Base-by-base conservation (phyloP, 805 yeast species). In the Dipodascopsis tothii region DNA sequence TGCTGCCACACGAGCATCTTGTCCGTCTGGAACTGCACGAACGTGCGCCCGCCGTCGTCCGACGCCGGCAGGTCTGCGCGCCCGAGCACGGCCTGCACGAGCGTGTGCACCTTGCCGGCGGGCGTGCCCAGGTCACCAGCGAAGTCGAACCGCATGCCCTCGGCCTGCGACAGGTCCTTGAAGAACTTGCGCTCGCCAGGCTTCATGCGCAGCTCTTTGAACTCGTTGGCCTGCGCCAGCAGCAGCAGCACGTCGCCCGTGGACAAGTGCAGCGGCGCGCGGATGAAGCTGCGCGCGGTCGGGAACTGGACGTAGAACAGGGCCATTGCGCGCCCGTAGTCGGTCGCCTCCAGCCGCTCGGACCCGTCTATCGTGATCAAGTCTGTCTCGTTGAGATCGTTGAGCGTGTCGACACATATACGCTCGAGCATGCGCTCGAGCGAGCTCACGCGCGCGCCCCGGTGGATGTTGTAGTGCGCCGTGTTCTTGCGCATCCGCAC, bases 81-180 rank as follows among this genome's bases (percentile, higher is more conserved):
- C 1, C 78, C 74, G 5, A 76, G 59, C 40, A 74, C 78, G 54
- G 64, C 70, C 48, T 76, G 79, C 5, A 73, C 57, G 6, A 73
- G 20, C 5, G 18, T 4, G n/a, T 21, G 11, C 18, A 44, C 16
- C 17, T 28, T 16, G 18, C 21, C 6, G 2, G 28, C 18, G 2
- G 14, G 9, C 37, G n/a, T 18, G 5, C 18, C 23, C 19, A 9
- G 14, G 17, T 4, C 3, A 4, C 11, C 23, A 6, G 6, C n/a
- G 21, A 20, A 16, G 19, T 7, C 23, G 48, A 47, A 71, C 44
- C 59, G 65, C 1, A 71, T 46, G 1, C 65, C 51, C 0, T 71
- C 69, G 0, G 70, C 66, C 1, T 46, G 33, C 43, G 72, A 72
- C 2, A 76, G 67, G 28, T 67, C 71, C 45, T 65, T 68, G 48